Percentiles rank a stretch among this genome's conserved stretches.
Conservation (phyloP, 345 rosid species). For the Iberis pinnata region DNA sequence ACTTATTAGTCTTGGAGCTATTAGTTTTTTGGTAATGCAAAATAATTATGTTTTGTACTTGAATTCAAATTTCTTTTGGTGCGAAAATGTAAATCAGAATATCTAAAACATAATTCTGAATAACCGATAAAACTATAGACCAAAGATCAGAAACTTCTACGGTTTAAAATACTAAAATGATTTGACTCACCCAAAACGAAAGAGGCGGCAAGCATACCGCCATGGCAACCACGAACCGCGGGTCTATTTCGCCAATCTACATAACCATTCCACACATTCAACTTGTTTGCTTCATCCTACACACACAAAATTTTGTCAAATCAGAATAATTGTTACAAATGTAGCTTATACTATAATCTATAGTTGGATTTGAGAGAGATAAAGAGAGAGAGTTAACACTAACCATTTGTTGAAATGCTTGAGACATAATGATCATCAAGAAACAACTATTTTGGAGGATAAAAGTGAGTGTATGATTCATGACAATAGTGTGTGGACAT, state of each 20-base stretch:
- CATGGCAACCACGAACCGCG: constrained; percentile 54
- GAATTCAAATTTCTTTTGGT: too few species aligned
- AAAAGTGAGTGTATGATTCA: constrained; percentile 23
- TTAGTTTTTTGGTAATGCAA: too few species aligned
- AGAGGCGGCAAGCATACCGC: constrained; percentile 76
- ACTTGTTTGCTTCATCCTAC: constrained; percentile 44
- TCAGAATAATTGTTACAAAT: neutral
- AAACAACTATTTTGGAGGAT: constrained; percentile 25
- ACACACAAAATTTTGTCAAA: neutral
- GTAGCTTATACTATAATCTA: neutral
- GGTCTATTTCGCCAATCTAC: constrained; percentile 65
- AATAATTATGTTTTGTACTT: too few species aligned
- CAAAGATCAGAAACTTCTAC: too few species aligned
- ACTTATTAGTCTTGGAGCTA: too few species aligned
- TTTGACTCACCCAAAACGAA: constrained; percentile 59
- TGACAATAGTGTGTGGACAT: constrained; percentile 21
- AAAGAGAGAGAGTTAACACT: neutral
- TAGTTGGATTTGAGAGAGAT: neutral
- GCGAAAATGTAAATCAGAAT: too few species aligned
- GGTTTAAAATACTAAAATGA: too few species aligned
- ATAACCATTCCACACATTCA: constrained; percentile 49
- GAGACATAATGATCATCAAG: constrained; percentile 21
- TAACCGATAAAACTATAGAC: too few species aligned
- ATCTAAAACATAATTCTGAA: too few species aligned
- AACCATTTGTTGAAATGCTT: constrained; percentile 24